phyloP scores from a whole-genome alignment of 306 rosid species.

The Glycine latifolia region DNA sequence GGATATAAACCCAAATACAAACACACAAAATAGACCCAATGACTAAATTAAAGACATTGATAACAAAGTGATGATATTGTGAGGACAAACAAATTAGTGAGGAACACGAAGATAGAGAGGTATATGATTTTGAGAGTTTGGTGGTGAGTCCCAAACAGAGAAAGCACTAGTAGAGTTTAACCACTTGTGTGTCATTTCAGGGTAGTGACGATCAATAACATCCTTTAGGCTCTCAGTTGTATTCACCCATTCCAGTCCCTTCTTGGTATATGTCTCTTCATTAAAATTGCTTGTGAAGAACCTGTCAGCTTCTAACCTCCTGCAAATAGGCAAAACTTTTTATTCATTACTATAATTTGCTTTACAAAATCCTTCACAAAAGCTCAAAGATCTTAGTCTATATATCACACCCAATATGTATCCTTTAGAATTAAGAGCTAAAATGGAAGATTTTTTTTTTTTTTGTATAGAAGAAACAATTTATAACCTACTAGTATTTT shows the following conservation, averaged over 20 bases:
- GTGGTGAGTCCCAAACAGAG: constrained; percentile 67
- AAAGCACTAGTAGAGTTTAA: constrained; percentile 67
- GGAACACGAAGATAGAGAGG: constrained; percentile 60
- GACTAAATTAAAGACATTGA: background rate
- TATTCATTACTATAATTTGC: background rate
- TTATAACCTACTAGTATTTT: background rate
- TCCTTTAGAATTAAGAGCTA: background rate
- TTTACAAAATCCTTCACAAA: background rate
- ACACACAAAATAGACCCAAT: background rate
- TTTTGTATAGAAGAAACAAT: background rate
- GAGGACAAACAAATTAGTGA: background rate
- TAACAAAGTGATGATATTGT: background rate
- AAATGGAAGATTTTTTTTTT: background rate
- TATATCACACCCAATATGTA: no score
- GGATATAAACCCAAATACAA: background rate
- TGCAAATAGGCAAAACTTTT: background rate
- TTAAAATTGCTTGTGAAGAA: constrained; percentile 67
- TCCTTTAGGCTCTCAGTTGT: constrained; percentile 64
- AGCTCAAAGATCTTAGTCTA: background rate
- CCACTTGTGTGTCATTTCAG: constrained; percentile 64
- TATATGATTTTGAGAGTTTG: constrained; percentile 46
- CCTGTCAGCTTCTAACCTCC: constrained; percentile 73
- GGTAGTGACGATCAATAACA: constrained; percentile 63
- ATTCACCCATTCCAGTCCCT: constrained; percentile 69
- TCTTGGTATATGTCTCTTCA: constrained; percentile 60